A percentile compares a stretch with the other conserved stretches of the same genome.
Conservation (phyloP, 2,329 filamentous ascomycete genomes). For the Colletotrichum echinochloae region DNA sequence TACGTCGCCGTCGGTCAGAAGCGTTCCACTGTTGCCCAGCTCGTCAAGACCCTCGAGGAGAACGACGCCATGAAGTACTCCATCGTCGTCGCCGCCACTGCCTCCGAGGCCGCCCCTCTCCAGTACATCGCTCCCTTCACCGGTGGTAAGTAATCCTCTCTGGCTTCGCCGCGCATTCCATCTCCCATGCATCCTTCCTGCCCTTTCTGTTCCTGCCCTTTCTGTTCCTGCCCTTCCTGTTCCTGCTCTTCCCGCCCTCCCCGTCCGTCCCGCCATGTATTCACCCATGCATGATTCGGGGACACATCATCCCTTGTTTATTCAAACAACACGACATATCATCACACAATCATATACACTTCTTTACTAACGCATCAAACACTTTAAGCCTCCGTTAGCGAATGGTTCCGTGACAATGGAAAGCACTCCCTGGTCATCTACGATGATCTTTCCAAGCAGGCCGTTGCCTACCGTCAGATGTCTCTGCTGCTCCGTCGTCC, state of each 20-base stretch:
- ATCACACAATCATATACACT: background rate
- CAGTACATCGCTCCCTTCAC: slow-evolving; percentile 97
- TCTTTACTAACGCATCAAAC: background rate
- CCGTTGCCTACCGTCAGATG: slow-evolving; percentile 98
- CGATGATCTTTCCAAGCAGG: slow-evolving; percentile 98
- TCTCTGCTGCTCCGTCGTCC: slow-evolving; percentile 97
- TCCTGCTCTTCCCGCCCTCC: background rate
- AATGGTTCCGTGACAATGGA: slow-evolving; percentile 85
- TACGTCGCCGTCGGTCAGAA: slow-evolving; percentile 99
- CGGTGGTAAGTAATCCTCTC: slow-evolving; percentile 56
- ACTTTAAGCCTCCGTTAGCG: slow-evolving; percentile 62
- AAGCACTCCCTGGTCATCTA: slow-evolving; percentile 91
- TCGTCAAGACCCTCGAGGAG: slow-evolving; percentile 99
- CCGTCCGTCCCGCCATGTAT: too few relatives aligned
- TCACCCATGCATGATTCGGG: too few relatives aligned
- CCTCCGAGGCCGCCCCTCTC: slow-evolving; percentile 94
- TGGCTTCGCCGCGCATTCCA: background rate
- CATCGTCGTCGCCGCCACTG: slow-evolving; percentile 93
- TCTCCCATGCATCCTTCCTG: too few relatives aligned
- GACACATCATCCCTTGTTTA: background rate
- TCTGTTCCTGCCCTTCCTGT: background rate
- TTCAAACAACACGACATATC: background rate
- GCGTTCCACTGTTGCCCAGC: slow-evolving; percentile 98
- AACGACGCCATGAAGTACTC: slow-evolving; percentile 99
- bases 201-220: background rate